These are phyloP conservation scores for Syzygium grande DNA, from an alignment of 345 rosid genomes.

Conservation along the genomic window DNA sequence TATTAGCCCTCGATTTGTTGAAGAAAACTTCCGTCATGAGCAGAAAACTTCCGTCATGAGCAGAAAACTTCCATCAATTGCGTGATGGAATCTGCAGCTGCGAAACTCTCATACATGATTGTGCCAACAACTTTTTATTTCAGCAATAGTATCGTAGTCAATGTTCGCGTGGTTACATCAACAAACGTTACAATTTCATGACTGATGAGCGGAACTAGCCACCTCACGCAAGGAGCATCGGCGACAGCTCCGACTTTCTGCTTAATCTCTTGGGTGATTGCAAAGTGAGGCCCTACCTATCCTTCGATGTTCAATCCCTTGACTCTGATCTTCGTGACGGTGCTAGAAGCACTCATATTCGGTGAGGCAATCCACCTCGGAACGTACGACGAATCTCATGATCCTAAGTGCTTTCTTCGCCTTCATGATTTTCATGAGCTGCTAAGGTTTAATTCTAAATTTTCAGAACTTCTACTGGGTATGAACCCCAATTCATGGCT, in stretches of 20 bases:
- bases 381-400: conserved; percentile 7
- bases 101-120: too few species aligned
- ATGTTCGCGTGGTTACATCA: too few species aligned
- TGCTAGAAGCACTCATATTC: conserved; percentile 22
- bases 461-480: background rate
- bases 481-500: too few species aligned
- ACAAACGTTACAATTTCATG: background rate
- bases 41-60: too few species aligned
- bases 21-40: too few species aligned
- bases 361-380: conserved; percentile 23
- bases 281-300: conserved; percentile 32
- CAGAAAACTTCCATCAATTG: too few species aligned
- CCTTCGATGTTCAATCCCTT: conserved; percentile 48
- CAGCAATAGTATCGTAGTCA: too few species aligned
- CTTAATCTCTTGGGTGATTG: conserved; percentile 16
- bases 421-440: background rate
- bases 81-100: too few species aligned
- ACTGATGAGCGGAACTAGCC: background rate
- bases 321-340: conserved; percentile 23
- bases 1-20: too few species aligned
- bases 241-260: conserved; percentile 31
- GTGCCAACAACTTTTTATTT: too few species aligned
- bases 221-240: conserved; percentile 15
- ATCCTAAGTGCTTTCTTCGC: background rate
- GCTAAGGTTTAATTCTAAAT: background rate